Evolutionary conservation across 371 early-diverging fungal species (phyloP), one percentile per base, ranked within the genome.

Genomic region (Mucor sp.): DNA sequence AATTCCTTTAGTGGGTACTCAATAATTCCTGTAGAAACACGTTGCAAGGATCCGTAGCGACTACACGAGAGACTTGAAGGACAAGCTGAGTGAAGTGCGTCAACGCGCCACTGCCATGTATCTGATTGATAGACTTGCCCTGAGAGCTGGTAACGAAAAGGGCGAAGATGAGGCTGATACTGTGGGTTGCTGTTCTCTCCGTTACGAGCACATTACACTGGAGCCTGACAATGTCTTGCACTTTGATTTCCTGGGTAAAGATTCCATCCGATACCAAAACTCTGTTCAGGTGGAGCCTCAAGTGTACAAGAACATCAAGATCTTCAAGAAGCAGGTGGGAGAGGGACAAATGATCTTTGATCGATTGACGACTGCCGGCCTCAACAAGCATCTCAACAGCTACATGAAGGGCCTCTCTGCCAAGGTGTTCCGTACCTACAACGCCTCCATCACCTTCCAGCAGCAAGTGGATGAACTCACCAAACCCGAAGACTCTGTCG

Each of bases 371-470:
- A 90, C 95, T 0, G 65, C 86, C 0, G 75, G 84, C 25, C 75
- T 99, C 60, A 99, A 99, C 85, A 95, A 93, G 78, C 90, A 97
- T 71, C 78, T 99, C 67, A 88, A 87, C 28, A 84, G 68, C 23
- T 87, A 89, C 70, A 97, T 97, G 97, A 81, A 87, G n/a, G 97
- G 98, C 4, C 78, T 99, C 39, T 94, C 96, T 4, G 98, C 98
- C 64, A 99, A 99, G 76, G 99, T 98, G 21, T 99, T 99, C 86
- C 98, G 99, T 93, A 99, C 99, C 23, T 97, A 89, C 80, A 99
- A 99, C 72, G 99, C 99, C 3, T 97, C 97, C 12, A 85, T 83
- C 69, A 96, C 97, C 1, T 97, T 97, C 87, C 96, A 97, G 76
- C 80, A 92, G 43, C 91, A 99, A 80, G 82, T 98, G 23, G 69